Base-by-base conservation (phyloP, 148 eudicot genomes). In the Arbutus unedo region DNA sequence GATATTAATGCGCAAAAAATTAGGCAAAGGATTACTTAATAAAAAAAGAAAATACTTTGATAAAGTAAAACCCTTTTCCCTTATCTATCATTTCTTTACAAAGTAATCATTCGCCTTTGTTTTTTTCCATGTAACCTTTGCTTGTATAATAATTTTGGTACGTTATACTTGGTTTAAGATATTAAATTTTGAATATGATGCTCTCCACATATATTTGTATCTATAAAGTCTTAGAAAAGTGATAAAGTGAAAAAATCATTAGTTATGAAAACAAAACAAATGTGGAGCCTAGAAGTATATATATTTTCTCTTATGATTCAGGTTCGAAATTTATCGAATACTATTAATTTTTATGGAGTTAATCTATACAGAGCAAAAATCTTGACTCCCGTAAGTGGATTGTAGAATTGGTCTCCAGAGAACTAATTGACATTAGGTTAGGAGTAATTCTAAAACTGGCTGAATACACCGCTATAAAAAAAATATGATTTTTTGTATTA, bases 51-150 rank as follows among this genome's bases (percentile, higher is more conserved):
- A 15, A 68, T 11, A 54, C 6, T 49, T 57, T 7, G 23, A 21
- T 76, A 50, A 55, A 77, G 80, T 41, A 48, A 78, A 78, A 56
- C 38, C 53, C 31, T 38, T 56, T 75, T 54, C 53, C 55, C 7
- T 75, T 75, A n/a, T 19, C 31, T 9, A 19, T 75, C 19, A 75
- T 21, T 49, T 23, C 8, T 74, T 75, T 47, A 4, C 2, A 3
- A 44, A 18, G 11, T 48, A 60, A 79, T 78, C 19, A 79, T 76
- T 49, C 45, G 41, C 2, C 59, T 25, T 41, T 55, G 38, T 31
- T 31, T 31, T n/a, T 54, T 77, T 0, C 21, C 41, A 31, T 31
- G 38, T 48, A 3, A 77, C 66, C 79, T 79, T 59, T 45, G 54
- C 71, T 60, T 79, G 66, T 43, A 5, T 18, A 44, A 44, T 78